Conservation (phyloP, 176 grass and related monocot species). For the Themeda triandra region DNA sequence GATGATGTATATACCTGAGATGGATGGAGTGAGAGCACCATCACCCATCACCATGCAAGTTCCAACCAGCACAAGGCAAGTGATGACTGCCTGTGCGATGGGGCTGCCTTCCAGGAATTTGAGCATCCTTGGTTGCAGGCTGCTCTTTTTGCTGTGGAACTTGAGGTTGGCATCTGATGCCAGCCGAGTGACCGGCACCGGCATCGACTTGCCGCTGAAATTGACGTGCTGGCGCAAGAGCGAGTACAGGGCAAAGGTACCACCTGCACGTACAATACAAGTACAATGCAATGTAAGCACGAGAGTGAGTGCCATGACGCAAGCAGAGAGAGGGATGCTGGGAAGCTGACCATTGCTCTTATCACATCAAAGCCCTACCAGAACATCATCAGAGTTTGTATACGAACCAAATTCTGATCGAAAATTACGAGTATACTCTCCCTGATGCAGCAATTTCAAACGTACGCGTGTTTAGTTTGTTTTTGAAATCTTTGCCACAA, state of each 20-base stretch:
- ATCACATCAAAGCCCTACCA: too few relatives aligned
- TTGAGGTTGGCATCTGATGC: slow-evolving; percentile 59
- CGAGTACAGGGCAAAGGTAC: slow-evolving; percentile 86
- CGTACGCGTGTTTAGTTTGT: too few relatives aligned
- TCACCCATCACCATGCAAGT: slow-evolving; percentile 86
- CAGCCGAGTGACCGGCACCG: slow-evolving; percentile 46
- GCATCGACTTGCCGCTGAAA: slow-evolving; percentile 58
- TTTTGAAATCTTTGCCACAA: too few relatives aligned
- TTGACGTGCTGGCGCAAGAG: slow-evolving; percentile 66
- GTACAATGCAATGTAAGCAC: not conserved
- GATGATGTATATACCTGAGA: slow-evolving; percentile 48
- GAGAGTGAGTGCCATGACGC: not conserved
- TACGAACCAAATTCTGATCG: too few relatives aligned
- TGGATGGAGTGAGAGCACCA: slow-evolving; percentile 77
- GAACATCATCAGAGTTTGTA: too few relatives aligned
- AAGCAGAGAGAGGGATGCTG: not conserved
- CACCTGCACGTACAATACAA: slow-evolving; percentile 28
- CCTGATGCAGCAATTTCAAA: too few relatives aligned
- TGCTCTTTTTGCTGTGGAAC: slow-evolving; percentile 51
- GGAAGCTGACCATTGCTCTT: too few relatives aligned
- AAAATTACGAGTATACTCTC: too few relatives aligned
- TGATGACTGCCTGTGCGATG: slow-evolving; percentile 49
- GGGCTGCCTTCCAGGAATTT: slow-evolving; percentile 55
- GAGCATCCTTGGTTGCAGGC: slow-evolving; percentile 35
- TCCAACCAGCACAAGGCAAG: slow-evolving; percentile 56